Conservation (phyloP, 2,329 filamentous ascomycete genomes). For the Botrytis aclada region DNA sequence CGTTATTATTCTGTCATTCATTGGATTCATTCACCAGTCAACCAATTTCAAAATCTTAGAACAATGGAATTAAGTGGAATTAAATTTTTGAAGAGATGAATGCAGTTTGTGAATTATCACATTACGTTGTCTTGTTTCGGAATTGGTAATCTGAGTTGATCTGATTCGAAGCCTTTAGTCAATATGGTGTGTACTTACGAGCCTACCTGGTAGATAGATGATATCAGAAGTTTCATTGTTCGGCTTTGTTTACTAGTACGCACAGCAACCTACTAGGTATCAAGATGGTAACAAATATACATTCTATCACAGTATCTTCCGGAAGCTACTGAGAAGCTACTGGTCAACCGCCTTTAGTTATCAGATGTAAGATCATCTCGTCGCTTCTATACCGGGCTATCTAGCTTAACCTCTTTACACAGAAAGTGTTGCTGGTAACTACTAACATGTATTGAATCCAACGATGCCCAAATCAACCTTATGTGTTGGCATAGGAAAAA, state of each 20-base stretch:
- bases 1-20: slow-evolving; percentile 9
- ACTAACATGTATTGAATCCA: neutral
- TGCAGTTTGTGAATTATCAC: neutral
- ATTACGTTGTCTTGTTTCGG: neutral
- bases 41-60: neutral
- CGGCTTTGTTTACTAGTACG: neutral
- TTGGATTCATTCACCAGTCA: neutral
- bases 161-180: neutral
- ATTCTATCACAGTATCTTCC: too few relatives aligned
- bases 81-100: neutral
- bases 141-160: neutral
- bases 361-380: neutral
- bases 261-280: neutral
- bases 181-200: neutral
- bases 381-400: neutral
- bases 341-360: neutral
- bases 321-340: neutral
- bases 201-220: neutral
- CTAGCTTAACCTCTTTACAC: neutral
- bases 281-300: neutral
- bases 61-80: neutral
- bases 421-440: neutral
- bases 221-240: neutral
- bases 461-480: neutral
- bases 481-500: neutral